phyloP scores from a whole-genome alignment of 495 filamentous ascomycete genomes.

The Penicillium maclennaniae region DNA sequence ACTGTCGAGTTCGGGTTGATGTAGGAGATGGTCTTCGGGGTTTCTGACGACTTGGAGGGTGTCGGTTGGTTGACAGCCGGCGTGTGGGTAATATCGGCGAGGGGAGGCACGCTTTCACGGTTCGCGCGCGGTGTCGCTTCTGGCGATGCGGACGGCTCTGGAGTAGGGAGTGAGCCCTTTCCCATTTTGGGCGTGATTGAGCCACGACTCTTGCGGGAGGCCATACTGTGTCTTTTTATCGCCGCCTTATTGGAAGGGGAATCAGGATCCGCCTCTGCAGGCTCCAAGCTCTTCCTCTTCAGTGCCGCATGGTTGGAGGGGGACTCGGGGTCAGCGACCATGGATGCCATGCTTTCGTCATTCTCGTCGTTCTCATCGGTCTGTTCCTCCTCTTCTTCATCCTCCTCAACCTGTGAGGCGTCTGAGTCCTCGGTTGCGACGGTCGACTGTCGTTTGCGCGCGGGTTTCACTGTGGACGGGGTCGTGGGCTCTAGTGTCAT shows the following conservation, averaged over 20 bases:
- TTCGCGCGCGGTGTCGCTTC: constrained; percentile 49
- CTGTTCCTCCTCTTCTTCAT: constrained; percentile 23
- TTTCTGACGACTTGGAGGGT: constrained; percentile 35
- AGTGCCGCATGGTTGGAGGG: constrained; percentile 55
- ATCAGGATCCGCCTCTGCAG: constrained; percentile 47
- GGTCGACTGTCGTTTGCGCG: constrained; percentile 35
- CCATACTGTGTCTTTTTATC: constrained; percentile 65
- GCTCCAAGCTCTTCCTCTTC: constrained; percentile 56
- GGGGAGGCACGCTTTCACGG: constrained; percentile 53
- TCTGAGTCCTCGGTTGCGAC: constrained; percentile 27
- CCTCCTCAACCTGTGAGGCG: constrained; percentile 27
- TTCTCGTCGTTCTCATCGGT: constrained; percentile 22
- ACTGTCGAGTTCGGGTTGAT: constrained; percentile 70
- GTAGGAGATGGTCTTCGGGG: constrained; percentile 52
- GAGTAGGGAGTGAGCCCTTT: constrained; percentile 54
- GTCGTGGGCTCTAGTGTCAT: constrained; percentile 53
- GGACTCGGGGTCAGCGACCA: constrained; percentile 52
- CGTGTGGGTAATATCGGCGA: constrained; percentile 69
- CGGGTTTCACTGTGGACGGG: constrained; percentile 36
- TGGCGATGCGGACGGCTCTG: constrained; percentile 53
- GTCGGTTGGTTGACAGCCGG: constrained; percentile 61
- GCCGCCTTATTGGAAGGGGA: constrained; percentile 60
- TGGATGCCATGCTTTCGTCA: constrained; percentile 41
- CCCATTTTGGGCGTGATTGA: constrained; percentile 42
- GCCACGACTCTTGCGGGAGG: constrained; percentile 51